Evolutionary conservation across 345 rosid species (phyloP), one percentile per base, ranked within the genome.

Genomic region (Lepidium aucheri): DNA sequence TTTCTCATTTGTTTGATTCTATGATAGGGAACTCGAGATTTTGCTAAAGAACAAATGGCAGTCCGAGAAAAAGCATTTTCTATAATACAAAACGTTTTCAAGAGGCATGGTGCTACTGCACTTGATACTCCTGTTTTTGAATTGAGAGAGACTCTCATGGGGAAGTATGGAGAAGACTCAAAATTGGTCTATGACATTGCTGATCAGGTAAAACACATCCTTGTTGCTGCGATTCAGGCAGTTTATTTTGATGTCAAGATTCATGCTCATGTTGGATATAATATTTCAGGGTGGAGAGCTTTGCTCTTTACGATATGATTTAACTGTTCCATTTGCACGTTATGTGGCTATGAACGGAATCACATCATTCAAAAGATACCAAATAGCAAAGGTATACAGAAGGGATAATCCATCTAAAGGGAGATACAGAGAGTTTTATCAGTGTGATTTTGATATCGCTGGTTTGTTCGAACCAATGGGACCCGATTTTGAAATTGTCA

Each of bases 91-190:
- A 85, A 76, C 20, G 89, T 90, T 68, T 94, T 90, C 76, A 85
- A 87, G 82, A 91, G 85, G 65, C 97, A 94, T 53, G 94, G 95
- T 67, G 96, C 97, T 26, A 86, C 89, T 24, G 86, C 93, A 18
- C 85, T 94, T 24, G 99, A 94, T 65, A 94, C 99, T 63, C 99
- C 99, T 74, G 97, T 81, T 68, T 88, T 94, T 64, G 99, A 94
- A 72, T 57, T 94, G 86, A 81, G 89, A 78, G 97, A 94, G 85
- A 94, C 99, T 28, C 81, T 90, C 34, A 86, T 77, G 80, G 99
- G 96, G 24, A 90, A 94, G 69, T 90, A 88, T 11, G 96, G 97
- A 57, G 99, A 94, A 79, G 99, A 94, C 67, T 86, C 99, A 6
- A 94, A 90, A 76, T 77, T 94, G 85, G 78, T 94, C 55, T 88